These are phyloP conservation scores for Tuber magnatum DNA, from an alignment of 495 filamentous ascomycete genomes.

Conservation along the genomic window DNA sequence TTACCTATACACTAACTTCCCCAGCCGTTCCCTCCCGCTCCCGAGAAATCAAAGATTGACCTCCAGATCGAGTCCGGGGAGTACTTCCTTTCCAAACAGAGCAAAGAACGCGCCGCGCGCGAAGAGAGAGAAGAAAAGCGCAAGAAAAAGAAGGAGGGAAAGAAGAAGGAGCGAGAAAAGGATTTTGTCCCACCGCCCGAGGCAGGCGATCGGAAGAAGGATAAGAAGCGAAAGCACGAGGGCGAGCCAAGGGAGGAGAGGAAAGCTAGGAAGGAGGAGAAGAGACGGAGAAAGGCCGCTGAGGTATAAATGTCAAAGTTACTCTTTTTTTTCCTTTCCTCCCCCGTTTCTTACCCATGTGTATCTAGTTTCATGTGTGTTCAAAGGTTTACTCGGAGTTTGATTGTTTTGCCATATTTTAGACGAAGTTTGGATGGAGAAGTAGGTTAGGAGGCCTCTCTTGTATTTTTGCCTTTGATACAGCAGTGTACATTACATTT, in stretches of 20 bases:
- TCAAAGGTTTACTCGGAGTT: neutral
- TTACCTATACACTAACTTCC: conserved; percentile 43
- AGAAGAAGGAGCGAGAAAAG: conserved; percentile 73
- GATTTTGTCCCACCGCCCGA: conserved; percentile 83
- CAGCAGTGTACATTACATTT: neutral
- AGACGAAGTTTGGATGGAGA: neutral
- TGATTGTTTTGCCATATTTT: neutral
- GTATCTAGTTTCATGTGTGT: neutral
- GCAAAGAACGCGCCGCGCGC: conserved; percentile 72
- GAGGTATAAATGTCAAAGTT: conserved; percentile 1
- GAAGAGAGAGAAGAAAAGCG: conserved; percentile 74
- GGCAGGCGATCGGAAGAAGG: conserved; percentile 48
- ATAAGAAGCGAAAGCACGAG: conserved; percentile 56
- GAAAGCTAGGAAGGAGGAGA: conserved; percentile 41
- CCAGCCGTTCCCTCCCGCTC: conserved; percentile 55
- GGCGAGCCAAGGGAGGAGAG: conserved; percentile 50
- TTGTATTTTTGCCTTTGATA: neutral
- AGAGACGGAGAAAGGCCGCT: conserved; percentile 36
- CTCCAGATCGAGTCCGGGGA: conserved; percentile 96
- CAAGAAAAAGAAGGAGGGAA: conserved; percentile 77
- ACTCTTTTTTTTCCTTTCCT: neutral
- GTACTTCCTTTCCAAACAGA: conserved; percentile 88
- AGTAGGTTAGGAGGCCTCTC: neutral
- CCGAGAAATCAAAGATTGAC: conserved; percentile 95
- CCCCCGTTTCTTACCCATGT: neutral